Conservation (phyloP, 2,329 filamentous ascomycete genomes). For the Ophiostoma populinum region DNA sequence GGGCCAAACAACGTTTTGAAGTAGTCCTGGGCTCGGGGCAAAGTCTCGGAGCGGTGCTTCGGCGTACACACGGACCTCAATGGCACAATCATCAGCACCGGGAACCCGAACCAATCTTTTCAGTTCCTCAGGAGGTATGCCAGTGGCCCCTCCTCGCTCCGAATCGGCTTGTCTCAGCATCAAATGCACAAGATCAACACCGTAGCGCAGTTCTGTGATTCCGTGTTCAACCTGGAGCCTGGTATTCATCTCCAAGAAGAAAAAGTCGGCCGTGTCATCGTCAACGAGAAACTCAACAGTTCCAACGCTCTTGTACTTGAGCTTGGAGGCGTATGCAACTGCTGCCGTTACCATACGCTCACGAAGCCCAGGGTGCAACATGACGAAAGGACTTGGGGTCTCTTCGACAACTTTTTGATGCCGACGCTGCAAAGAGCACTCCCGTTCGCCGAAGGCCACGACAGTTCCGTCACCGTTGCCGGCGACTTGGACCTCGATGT, state of each 20-base stretch:
- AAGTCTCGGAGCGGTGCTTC: too few species aligned
- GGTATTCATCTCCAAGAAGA: constrained; percentile 10
- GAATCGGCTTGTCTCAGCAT: constrained; percentile 26
- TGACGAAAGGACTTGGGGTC: constrained; percentile 38
- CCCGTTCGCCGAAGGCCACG: constrained; percentile 39
- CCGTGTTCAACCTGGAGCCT: constrained; percentile 28
- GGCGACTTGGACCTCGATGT: constrained; percentile 46
- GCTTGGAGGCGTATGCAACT: neutral
- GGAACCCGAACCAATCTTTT: neutral
- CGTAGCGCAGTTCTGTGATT: constrained; percentile 22
- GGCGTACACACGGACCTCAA: too few species aligned
- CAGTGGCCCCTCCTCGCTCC: constrained; percentile 24
- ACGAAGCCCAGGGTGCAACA: neutral
- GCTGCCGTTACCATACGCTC: constrained; percentile 13
- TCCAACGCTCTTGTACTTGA: constrained; percentile 7
- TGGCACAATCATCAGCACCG: constrained; percentile 21
- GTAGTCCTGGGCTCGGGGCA: too few species aligned
- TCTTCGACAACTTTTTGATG: constrained; percentile 51
- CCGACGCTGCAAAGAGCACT: constrained; percentile 43
- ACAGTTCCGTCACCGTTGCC: constrained; percentile 38
- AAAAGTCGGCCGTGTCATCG: constrained; percentile 5
- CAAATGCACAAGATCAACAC: constrained; percentile 21
- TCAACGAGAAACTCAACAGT: constrained; percentile 10
- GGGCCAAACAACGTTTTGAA: too few species aligned
- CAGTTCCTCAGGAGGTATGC: neutral